Conservation (phyloP, 202 grass and related monocot genomes). For the Setaria italica region DNA sequence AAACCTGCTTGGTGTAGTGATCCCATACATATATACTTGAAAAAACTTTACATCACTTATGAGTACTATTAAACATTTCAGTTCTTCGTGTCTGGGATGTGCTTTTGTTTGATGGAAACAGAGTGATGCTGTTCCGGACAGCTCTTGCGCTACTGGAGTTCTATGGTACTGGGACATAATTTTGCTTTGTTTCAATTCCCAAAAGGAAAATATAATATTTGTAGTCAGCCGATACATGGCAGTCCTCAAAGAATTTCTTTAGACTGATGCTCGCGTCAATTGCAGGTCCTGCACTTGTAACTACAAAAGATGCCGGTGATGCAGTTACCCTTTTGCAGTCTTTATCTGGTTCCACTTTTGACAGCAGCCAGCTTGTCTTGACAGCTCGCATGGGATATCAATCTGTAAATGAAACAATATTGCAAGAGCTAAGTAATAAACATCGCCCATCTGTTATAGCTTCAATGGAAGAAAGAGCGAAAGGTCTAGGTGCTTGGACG, state of each 20-base stretch:
- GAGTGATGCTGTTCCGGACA: slow-evolving; percentile 90
- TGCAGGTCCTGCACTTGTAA: slow-evolving; percentile 91
- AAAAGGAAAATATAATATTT: slow-evolving; percentile 18
- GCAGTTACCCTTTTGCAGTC: slow-evolving; percentile 96
- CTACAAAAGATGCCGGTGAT: slow-evolving; percentile 96
- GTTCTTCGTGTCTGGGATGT: slow-evolving; percentile 99
- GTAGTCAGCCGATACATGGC: slow-evolving; percentile 18
- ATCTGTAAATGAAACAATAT: slow-evolving; percentile 68
- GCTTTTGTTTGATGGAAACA: slow-evolving; percentile 90
- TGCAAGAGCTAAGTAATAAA: slow-evolving; percentile 85
- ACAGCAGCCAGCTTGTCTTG: slow-evolving; percentile 97
- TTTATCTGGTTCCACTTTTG: slow-evolving; percentile 97
- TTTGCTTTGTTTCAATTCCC: slow-evolving; percentile 17
- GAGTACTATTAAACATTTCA: slow-evolving; percentile 62
- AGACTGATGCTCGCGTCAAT: slow-evolving; percentile 40
- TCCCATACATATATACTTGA: slow-evolving; percentile 17
- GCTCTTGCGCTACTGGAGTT: slow-evolving; percentile 87
- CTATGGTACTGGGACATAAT: slow-evolving; percentile 65
- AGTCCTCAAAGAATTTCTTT: background rate
- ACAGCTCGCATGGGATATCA: slow-evolving; percentile 99
- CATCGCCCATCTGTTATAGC: slow-evolving; percentile 84
- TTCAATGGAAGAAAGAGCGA: slow-evolving; percentile 87
- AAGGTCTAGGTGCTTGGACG: slow-evolving; percentile 69
- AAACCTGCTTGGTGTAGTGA: slow-evolving; percentile 20
- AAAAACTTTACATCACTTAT: slow-evolving; percentile 5